These are phyloP conservation scores for Hemileccinum impolitum DNA, from an alignment of 768 basidiomycete genomes.

Conservation along the genomic window DNA sequence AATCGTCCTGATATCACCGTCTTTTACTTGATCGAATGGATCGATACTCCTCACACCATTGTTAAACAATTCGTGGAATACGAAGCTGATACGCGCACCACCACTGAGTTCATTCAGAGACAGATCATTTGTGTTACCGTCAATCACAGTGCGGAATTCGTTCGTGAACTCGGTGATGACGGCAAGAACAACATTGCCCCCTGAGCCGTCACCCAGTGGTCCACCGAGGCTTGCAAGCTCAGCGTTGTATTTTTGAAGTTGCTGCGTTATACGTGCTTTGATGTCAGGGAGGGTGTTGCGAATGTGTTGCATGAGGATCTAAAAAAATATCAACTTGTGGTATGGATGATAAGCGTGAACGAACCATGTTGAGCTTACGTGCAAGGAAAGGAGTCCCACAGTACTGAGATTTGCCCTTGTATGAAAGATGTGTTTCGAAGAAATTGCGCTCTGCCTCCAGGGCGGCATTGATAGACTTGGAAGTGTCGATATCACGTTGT, in stretches of 20 bases:
- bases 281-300: constrained; percentile 97
- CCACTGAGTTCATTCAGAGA: constrained; percentile 96
- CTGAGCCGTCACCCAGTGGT: constrained; percentile 76
- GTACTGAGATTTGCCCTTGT: constrained; percentile 91
- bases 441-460: constrained; percentile 88
- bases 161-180: constrained; percentile 98
- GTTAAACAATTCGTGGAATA: constrained; percentile 98
- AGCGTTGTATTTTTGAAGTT: constrained; percentile 82
- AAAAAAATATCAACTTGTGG: constrained; percentile 1
- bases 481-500: constrained; percentile 91
- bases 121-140: constrained; percentile 95
- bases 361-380: constrained; percentile 88
- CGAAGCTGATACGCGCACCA: constrained; percentile 97
- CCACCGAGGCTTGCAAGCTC: constrained; percentile 88
- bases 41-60: constrained; percentile 94
- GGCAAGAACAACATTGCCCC: constrained; percentile 89
- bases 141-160: constrained; percentile 95
- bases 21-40: constrained; percentile 98
- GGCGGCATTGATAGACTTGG: constrained; percentile 80
- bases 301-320: constrained; percentile 99
- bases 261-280: constrained; percentile 90
- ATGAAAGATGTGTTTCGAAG: constrained; percentile 93
- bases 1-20: constrained; percentile 94
- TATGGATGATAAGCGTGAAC: constrained; percentile 19
- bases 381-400: constrained; percentile 98